Conservation (phyloP, 1,284 basidiomycete species). For the Irpex sp. region DNA sequence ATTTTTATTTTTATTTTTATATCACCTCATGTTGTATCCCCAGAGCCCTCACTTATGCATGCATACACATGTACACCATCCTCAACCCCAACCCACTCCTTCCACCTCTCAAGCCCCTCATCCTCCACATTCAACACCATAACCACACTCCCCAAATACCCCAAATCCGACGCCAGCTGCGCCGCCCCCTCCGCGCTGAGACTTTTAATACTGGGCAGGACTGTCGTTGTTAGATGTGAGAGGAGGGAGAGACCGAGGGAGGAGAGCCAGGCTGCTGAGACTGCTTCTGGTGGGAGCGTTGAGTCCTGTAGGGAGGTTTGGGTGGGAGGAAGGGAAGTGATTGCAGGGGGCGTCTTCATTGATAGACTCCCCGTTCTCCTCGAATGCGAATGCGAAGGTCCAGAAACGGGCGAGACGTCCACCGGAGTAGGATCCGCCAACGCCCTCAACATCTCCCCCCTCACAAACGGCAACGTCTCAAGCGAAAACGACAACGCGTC, state of each 20-base stretch:
- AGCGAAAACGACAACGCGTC: slow-evolving; percentile 89
- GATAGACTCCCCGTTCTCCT: slow-evolving; percentile 29
- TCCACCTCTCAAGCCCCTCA: slow-evolving; percentile 73
- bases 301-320: no score
- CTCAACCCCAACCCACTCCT: slow-evolving; percentile 55
- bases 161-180: slow-evolving; percentile 86
- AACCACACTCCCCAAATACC: slow-evolving; percentile 89
- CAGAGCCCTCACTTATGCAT: no score
- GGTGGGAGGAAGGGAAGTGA: slow-evolving; percentile 9
- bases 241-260: slow-evolving; percentile 83
- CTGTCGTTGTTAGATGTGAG: slow-evolving; percentile 60
- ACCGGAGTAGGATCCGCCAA: slow-evolving; percentile 33
- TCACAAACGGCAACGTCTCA: slow-evolving; percentile 73
- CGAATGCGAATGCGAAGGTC: slow-evolving; percentile 28
- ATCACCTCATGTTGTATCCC: no score
- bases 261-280: slow-evolving; percentile 86
- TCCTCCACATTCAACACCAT: slow-evolving; percentile 85
- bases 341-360: slow-evolving; percentile 30
- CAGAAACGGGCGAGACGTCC: slow-evolving; percentile 19
- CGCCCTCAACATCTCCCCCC: slow-evolving; percentile 50
- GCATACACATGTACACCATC: no score
- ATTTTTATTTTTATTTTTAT: no score
- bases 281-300: slow-evolving; percentile 66
- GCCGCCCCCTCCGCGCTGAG: slow-evolving; percentile 68
- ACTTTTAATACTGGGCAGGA: slow-evolving; percentile 60